Evolutionary conservation across 441 rosid genomes (phyloP), one percentile per base, ranked within the genome.

Genomic region (Populus tomentosa): DNA sequence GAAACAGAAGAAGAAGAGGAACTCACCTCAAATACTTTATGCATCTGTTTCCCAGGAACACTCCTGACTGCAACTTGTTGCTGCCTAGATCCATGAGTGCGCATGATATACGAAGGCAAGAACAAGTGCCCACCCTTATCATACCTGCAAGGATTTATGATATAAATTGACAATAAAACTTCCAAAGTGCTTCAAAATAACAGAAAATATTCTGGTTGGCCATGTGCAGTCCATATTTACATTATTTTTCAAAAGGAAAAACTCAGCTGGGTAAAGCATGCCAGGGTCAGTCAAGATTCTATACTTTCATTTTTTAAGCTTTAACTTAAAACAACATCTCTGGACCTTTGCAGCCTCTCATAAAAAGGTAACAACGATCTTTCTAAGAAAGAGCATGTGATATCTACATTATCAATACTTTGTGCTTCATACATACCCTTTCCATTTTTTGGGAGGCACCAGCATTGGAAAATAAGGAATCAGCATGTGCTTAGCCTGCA

Each of bases 391-490:
- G 70, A 11, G 59, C 59, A 69, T 16, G 63, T 62, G 32, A 42
- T 23, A 63, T 71, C 24, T 18, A 20, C 24, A 69, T 68, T 70
- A 64, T 30, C 46, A 65, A 66, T 56, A 74, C 81, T 74, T 33
- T 67, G 59, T 5, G 59, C 7, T 30, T 73, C 40, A 53, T 74
- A 62, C 88, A 72, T 95, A 95, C 98, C 97, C 92, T 89, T 87
- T 90, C 97, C 98, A 95, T 84, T 87, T 95, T 84, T 84, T 91
- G 68, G 98, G 98, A 76, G 98, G 98, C 76, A 95, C 88, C 82
- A 95, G 82, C 98, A 95, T 95, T 30, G 98, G 98, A 78, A 93
- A 88, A 78, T 91, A 95, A 50, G 95, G 97, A 83, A 92, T 88
- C 81, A 89, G 24, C 93, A 91, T 88, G 85, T 93, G 98, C 87